These are phyloP conservation scores for Plantago rigida DNA, from an alignment of 305 asterid genomes.

Conservation along the genomic window DNA sequence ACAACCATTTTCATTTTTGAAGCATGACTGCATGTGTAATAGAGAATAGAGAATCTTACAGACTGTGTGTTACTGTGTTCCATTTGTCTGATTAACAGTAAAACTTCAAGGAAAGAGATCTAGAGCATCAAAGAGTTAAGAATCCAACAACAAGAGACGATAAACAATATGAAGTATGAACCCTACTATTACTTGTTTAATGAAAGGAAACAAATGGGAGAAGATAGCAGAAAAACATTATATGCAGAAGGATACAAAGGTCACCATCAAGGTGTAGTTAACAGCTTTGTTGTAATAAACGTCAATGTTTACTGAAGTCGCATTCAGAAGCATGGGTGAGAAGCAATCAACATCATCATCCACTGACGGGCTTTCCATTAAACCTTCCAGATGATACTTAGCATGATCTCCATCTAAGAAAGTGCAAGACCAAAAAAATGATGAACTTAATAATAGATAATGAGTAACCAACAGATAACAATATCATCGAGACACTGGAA, in stretches of 20 bases:
- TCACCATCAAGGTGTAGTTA: slow-evolving; percentile 93
- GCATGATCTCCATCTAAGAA: slow-evolving; percentile 70
- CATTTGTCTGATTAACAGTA: slow-evolving; percentile 90
- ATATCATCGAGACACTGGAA: not conserved
- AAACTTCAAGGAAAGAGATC: slow-evolving; percentile 92
- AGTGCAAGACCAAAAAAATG: slow-evolving; percentile 19
- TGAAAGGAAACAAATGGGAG: not conserved
- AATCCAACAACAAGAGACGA: slow-evolving; percentile 35
- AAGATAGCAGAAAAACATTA: not conserved
- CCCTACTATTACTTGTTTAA: not conserved
- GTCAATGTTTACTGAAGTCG: slow-evolving; percentile 81
- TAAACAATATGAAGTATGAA: slow-evolving; percentile 14
- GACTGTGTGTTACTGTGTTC: slow-evolving; percentile 97
- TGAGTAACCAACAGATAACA: slow-evolving; percentile 2
- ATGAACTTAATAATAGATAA: not conserved
- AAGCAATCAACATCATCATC: slow-evolving; percentile 90
- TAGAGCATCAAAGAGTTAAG: slow-evolving; percentile 39
- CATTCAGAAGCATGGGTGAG: slow-evolving; percentile 85
- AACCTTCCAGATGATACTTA: slow-evolving; percentile 76
- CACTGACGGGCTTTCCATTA: slow-evolving; percentile 95
- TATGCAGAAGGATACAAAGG: slow-evolving; percentile 84
- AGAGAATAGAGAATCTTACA: slow-evolving; percentile 38
- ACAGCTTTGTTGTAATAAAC: slow-evolving; percentile 93
- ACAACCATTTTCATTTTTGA: not conserved
- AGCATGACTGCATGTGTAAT: slow-evolving; percentile 1